Evolutionary conservation across 345 rosid species (phyloP), one percentile per base, ranked within the genome.

Genomic region (Punica granatum): DNA sequence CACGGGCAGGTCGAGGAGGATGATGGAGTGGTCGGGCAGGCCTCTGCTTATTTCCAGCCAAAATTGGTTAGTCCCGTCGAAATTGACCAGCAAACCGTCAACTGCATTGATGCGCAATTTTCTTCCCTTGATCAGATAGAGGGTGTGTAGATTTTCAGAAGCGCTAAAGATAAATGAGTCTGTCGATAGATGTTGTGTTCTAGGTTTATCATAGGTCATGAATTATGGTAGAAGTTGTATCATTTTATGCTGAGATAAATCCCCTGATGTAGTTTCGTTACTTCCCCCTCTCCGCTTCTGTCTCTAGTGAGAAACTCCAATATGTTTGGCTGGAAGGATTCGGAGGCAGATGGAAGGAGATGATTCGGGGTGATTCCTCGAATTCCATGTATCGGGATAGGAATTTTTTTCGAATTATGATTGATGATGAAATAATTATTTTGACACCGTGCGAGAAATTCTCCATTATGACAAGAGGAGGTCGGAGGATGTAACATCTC

Each of bases 41-140:
- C 60, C 67, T 60, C 76, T 6, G 73, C 60, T 14, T 69, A 65
- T 75, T 31, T 33, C 44, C 65, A 58, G 7, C 86, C 77, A 25
- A 80, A 82, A 77, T 71, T 83, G 63, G 64, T 77, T 48, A 79
- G 69, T 48, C 69, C 76, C 10, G 70, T 70, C 62, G 89, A 83
- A 73, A 81, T 88, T 49, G 92, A 84, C 56, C 89, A 80, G 75
- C 87, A 86, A 81, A 71, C 73, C 36, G 79, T 86, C 61, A 65
- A 58, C 46, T 73, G 63, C 35, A 69, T 91, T 25, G 74, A 83
- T 70, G 71, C 65, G 25, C 83, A 84, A 70, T 83, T 85, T 75
- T 75, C 79, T 49, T 76, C 89, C 23, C 73, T 87, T 7, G 83
- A 82, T 70, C 79, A 75, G 71, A 77, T 87, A 66, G 85, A 79